Base-by-base conservation (phyloP, 2,329 filamentous ascomycete species). In the Periconia digitata region DNA sequence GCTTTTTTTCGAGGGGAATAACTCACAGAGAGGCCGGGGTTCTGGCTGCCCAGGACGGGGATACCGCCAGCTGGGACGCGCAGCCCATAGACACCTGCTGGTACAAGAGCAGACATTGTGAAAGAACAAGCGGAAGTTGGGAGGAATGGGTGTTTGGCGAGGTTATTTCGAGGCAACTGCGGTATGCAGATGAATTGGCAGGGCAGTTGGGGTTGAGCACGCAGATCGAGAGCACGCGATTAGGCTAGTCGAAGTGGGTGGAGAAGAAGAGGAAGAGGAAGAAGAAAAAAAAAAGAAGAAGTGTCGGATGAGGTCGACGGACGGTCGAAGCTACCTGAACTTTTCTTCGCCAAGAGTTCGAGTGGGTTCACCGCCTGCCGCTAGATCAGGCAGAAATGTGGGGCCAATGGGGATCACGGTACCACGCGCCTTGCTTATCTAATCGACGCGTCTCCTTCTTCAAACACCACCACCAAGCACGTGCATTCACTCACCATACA, bases 71-170 rank as follows among this genome's bases (percentile, higher is more conserved):
- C 82, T 63, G 91, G 91, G 74, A 97, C 89, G 79, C 90, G 86
- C 62, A 96, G 87, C 76, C 92, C 91, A 73, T 94, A 99, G 71
- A 97, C 81, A 72, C 89, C 89, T 74, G 94, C 88, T 69, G 80
- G 82, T 50, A 70, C 59, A 47, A 70, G 52, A 50, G 54, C 58
- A 37, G 65, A 51, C 71, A 74, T 74, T 52, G 59, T 62, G 64
- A 49, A 54, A 23, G 10, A 24, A 32, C 12, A 32, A 10, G 27
- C 27, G 27, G 27, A 45, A 37, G 4, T 55, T 44, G 51, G 52
- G 42, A 53, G 51, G 15, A 32, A 29, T 43, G 18, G 38, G 24
- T 3, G 35, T 13, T 4, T 5, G 22, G n/a, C 15, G n/a, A 8
- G n/a, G n/a, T n/a, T n/a, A n/a, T n/a, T n/a, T n/a, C n/a, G n/a